Conservation (phyloP, 2,329 filamentous ascomycete species). For the Botryotinia convoluta region DNA sequence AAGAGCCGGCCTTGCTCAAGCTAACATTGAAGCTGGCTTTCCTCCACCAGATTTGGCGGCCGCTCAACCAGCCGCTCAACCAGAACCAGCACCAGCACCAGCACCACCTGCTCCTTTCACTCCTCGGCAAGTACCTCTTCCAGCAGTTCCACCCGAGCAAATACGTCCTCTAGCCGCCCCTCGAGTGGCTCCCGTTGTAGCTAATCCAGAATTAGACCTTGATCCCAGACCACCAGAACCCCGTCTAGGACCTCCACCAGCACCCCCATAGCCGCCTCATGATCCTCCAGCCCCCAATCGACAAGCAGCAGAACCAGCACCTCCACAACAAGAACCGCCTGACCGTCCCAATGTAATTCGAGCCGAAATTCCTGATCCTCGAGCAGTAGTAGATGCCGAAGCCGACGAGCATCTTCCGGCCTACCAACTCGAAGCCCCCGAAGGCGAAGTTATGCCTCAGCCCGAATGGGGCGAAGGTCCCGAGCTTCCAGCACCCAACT, state of each 20-base stretch:
- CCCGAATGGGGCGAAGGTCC: background rate
- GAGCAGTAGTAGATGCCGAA: background rate
- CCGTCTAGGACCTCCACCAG: background rate
- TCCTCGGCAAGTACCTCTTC: background rate
- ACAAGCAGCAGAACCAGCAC: background rate
- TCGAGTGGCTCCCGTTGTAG: background rate
- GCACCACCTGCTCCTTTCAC: background rate
- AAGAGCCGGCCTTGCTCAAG: background rate
- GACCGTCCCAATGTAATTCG: background rate
- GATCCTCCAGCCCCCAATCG: background rate
- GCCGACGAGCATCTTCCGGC: background rate
- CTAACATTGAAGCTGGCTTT: no score
- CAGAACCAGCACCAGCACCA: background rate
- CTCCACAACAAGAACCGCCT: background rate
- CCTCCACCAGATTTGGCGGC: background rate
- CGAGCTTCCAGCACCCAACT: background rate
- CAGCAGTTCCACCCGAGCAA: background rate
- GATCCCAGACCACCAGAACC: background rate
- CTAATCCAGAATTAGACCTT: background rate
- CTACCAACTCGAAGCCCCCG: background rate
- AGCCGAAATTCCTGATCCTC: background rate
- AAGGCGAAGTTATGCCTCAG: background rate
- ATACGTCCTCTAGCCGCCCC: background rate
- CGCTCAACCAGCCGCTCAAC: no score
- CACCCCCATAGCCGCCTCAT: background rate